A percentile compares a stretch with the other conserved stretches of the same genome.
These are phyloP conservation scores for Monosporozyma solicola DNA, from an alignment of 805 yeast species.

Conservation along the genomic window DNA sequence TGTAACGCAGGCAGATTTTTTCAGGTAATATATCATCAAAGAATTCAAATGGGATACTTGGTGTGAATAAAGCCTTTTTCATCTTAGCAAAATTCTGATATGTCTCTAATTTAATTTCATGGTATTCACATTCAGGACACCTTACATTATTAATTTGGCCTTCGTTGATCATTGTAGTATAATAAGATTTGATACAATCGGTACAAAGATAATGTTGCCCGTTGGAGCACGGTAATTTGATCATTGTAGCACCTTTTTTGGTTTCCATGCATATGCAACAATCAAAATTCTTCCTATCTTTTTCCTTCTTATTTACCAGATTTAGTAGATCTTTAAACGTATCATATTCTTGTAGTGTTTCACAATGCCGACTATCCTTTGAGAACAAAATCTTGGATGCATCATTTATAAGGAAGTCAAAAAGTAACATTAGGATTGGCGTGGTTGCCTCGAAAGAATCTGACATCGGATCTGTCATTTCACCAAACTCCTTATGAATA, in stretches of 20 bases:
- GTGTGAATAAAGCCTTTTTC: constrained; percentile 33
- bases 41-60: constrained; percentile 32
- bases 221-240: constrained; percentile 30
- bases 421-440: constrained; percentile 34
- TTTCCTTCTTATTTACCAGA: constrained; percentile 20
- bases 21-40: constrained; percentile 28
- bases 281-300: constrained; percentile 32
- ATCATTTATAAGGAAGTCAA: constrained; percentile 34
- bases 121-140: constrained; percentile 44
- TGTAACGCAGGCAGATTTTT: constrained; percentile 32
- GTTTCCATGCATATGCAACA: constrained; percentile 53
- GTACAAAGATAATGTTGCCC: constrained; percentile 40
- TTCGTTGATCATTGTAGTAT: constrained; percentile 32
- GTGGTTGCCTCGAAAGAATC: constrained; percentile 16
- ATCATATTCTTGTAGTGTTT: constrained; percentile 11
- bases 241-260: constrained; percentile 37
- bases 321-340: constrained; percentile 19
- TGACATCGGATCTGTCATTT: constrained; percentile 11
- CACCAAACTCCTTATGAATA: constrained; percentile 30
- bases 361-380: constrained; percentile 4
- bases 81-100: constrained; percentile 26
- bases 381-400: constrained; percentile 10
- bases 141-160: constrained; percentile 46
- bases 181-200: constrained; percentile 37
- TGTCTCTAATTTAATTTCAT: constrained; percentile 11